Base-by-base conservation (phyloP, 1,284 basidiomycete species). In the Austropuccinia psidii region DNA sequence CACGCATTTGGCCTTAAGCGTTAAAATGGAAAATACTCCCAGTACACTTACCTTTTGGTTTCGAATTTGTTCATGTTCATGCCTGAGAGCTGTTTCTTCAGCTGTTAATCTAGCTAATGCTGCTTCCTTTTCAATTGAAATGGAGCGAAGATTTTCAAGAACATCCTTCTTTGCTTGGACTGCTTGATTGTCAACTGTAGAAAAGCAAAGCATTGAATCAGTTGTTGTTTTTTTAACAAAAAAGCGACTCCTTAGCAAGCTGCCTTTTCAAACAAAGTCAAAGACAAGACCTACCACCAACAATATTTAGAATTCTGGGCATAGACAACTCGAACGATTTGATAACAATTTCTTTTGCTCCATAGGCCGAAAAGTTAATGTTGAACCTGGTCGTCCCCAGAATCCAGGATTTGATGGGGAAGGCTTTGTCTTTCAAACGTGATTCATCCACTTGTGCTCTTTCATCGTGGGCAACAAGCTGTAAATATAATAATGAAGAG, bases 361-460 rank as follows among this genome's bases (percentile, higher is more conserved):
- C 72, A 37, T 74, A 74, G 43, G 50, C 37, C 13, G 72, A 74
- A 52, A 37, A 74, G 21, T 39, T 57, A 49, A 74, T 49, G 11
- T 33, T 52, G 52, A 52, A 74, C 29, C 62, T 50, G 24, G 52
- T 66, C 13, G 39, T 29, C n/a, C 72, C 72, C 19, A 35, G 37
- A 35, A 74, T 74, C 61, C 62, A 74, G 39, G 29, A 24, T 65
- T 66, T 66, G 45, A 74, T 66, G n/a, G 61, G 61, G 52, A 52
- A 66, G 41, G 37, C 33, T 11, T 43, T 50, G 24, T 49, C 55
- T 19, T 74, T 21, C 13, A 74, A 41, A 29, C 29, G 31, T 21
- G 52, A 33, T 27, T 67, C 54, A 66, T 74, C 45, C 43, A 74
- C 13, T 8, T 15, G 33, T 27, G 72, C 52, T 39, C 29, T 39